These are phyloP conservation scores for Strobilomyces dryophilus DNA, from an alignment of 768 basidiomycete species.

Conservation along the genomic window DNA sequence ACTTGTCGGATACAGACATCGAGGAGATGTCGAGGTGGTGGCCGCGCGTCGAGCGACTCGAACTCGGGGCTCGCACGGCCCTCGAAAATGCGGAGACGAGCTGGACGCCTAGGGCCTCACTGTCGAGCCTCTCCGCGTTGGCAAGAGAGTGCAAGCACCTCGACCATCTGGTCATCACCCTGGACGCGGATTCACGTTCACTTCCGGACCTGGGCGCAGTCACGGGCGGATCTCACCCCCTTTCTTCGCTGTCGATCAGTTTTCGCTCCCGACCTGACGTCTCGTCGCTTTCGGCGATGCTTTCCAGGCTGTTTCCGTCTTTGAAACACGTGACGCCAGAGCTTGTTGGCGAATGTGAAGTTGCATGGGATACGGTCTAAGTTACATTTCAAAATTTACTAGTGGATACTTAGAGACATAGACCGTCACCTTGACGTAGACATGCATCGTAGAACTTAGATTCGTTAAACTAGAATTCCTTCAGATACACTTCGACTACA, in stretches of 20 bases:
- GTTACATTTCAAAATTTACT: slow-evolving; percentile 1
- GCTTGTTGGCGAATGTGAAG: slow-evolving; percentile 27
- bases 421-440: neutral
- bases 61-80: slow-evolving; percentile 34
- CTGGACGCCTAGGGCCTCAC: slow-evolving; percentile 19
- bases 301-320: slow-evolving; percentile 38
- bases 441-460: neutral
- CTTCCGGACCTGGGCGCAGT: neutral
- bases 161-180: slow-evolving; percentile 14
- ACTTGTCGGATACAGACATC: slow-evolving; percentile 37
- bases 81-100: slow-evolving; percentile 18
- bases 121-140: slow-evolving; percentile 15
- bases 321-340: slow-evolving; percentile 34
- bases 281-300: slow-evolving; percentile 23
- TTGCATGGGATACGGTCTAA: slow-evolving; percentile 26
- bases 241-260: slow-evolving; percentile 35
- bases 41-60: slow-evolving; percentile 41
- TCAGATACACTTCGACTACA: too few species aligned
- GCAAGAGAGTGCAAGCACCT: slow-evolving; percentile 17
- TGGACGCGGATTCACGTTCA: slow-evolving; percentile 8
- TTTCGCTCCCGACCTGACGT: slow-evolving; percentile 30
- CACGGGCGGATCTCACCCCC: slow-evolving; percentile 5
- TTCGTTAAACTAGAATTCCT: neutral
- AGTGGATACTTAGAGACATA: neutral
- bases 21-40: slow-evolving; percentile 40